Conservation (phyloP, 2,329 filamentous ascomycete species). For the Chaetothyriales sp. region DNA sequence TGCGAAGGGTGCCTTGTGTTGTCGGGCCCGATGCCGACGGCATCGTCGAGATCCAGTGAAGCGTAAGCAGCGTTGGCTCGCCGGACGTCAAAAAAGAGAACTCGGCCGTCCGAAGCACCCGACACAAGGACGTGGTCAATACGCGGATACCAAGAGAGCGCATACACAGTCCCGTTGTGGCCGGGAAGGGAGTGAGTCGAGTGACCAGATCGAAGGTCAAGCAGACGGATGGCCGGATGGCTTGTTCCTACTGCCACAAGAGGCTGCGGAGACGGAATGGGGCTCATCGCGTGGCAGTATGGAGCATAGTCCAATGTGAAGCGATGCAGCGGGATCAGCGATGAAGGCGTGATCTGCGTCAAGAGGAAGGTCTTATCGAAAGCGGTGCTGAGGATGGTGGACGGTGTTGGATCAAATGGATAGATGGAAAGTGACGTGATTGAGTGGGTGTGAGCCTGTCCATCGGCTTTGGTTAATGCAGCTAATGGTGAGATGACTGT, state of each 20-base stretch:
- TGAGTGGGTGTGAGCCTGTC: slow-evolving; percentile 30
- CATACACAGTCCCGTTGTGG: slow-evolving; percentile 52
- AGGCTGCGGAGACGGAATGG: slow-evolving; percentile 50
- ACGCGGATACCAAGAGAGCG: slow-evolving; percentile 68
- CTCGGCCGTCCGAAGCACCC: slow-evolving; percentile 69
- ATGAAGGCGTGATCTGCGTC: slow-evolving; percentile 26
- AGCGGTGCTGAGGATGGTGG: slow-evolving; percentile 33
- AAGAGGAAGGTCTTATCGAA: slow-evolving; percentile 34
- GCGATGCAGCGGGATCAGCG: slow-evolving; percentile 32
- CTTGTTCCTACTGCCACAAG: slow-evolving; percentile 82
- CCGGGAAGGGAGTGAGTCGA: slow-evolving; percentile 58
- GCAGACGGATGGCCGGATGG: slow-evolving; percentile 66
- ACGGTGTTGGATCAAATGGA: slow-evolving; percentile 34
- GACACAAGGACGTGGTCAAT: slow-evolving; percentile 61
- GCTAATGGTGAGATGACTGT: slow-evolving; percentile 6
- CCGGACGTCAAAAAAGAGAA: slow-evolving; percentile 77
- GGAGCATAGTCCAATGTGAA: slow-evolving; percentile 34
- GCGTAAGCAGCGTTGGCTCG: slow-evolving; percentile 64
- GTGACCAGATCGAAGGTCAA: slow-evolving; percentile 73
- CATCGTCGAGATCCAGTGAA: slow-evolving; percentile 72
- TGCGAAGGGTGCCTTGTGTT: neutral
- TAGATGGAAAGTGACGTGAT: slow-evolving; percentile 36
- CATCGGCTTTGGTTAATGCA: slow-evolving; percentile 8
- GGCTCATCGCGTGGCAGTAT: slow-evolving; percentile 57
- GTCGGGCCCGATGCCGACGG: slow-evolving; percentile 45